Evolutionary conservation across 1,284 basidiomycete genomes (phyloP).

Genomic region (Ceratobasidium sp.): DNA sequence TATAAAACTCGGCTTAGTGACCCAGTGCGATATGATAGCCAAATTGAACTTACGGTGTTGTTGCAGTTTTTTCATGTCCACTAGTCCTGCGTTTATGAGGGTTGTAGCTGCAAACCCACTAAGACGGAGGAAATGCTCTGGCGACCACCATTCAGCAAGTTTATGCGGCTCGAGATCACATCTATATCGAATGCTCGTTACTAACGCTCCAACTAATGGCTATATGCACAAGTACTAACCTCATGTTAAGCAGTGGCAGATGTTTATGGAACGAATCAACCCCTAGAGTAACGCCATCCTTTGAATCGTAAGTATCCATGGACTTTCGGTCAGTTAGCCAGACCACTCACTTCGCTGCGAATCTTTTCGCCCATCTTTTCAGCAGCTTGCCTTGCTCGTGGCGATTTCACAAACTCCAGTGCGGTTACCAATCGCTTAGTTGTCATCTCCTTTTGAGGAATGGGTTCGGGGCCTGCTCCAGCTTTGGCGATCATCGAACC

Average conservation of each 20-base stretch:
- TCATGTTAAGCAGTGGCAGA: constrained; percentile 66
- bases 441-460: constrained; percentile 60
- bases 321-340: neutral
- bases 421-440: constrained; percentile 61
- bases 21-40: neutral
- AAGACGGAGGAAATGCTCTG: constrained; percentile 58
- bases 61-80: constrained; percentile 56
- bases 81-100: constrained; percentile 55
- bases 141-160: constrained; percentile 66
- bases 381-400: constrained; percentile 57
- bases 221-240: constrained; percentile 47
- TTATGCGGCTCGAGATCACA: constrained; percentile 61
- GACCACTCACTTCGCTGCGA: constrained; percentile 54
- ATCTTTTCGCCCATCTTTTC: constrained; percentile 60
- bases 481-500: constrained; percentile 66
- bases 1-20: constrained; percentile 42
- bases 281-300: constrained; percentile 60
- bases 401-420: constrained; percentile 58
- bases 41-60: constrained; percentile 56
- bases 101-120: constrained; percentile 62
- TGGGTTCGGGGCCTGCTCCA: constrained; percentile 67
- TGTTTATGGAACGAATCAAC: constrained; percentile 67
- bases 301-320: neutral
- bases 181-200: no score
- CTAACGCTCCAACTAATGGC: no score